Percentiles rank a stretch among this genome's conserved stretches.
Evolutionary conservation across 139 green algal species (phyloP).

Genomic region (Coelastrella sp.): DNA sequence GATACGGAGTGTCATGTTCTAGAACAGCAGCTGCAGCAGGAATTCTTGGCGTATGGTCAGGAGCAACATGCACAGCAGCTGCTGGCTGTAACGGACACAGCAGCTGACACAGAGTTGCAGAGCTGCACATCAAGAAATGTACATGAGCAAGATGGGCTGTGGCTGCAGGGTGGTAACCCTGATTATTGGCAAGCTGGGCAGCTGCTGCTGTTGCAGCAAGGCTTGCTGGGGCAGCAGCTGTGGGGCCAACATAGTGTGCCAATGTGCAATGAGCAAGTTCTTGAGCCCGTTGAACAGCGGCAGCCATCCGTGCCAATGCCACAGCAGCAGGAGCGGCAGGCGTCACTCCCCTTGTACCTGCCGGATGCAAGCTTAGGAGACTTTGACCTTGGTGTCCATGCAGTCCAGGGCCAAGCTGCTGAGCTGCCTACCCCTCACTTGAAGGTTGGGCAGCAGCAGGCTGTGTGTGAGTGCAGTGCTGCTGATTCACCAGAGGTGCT

Average conservation of each 20-base stretch:
- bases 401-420: not conserved
- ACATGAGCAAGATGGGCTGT: too few species aligned
- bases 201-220: not conserved
- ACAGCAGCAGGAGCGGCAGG: not conserved
- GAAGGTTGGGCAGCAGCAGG: not conserved
- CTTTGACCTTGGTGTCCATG: not conserved
- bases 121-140: too few species aligned
- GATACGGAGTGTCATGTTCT: too few species aligned
- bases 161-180: too few species aligned
- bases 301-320: not conserved
- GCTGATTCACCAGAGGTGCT: too few species aligned
- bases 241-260: not conserved
- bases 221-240: not conserved
- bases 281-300: not conserved
- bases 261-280: not conserved
- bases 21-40: too few species aligned
- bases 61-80: too few species aligned
- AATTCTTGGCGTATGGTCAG: too few species aligned
- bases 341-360: not conserved
- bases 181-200: not conserved
- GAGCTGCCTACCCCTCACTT: constrained; percentile 22
- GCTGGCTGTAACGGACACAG: too few species aligned
- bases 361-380: not conserved
- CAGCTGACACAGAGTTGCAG: too few species aligned
- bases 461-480: too few species aligned